Percentiles rank a stretch among this genome's conserved stretches.
phyloP scores from a whole-genome alignment of 371 early-diverging fungal species.

The Syncephalastrum racemosum region DNA sequence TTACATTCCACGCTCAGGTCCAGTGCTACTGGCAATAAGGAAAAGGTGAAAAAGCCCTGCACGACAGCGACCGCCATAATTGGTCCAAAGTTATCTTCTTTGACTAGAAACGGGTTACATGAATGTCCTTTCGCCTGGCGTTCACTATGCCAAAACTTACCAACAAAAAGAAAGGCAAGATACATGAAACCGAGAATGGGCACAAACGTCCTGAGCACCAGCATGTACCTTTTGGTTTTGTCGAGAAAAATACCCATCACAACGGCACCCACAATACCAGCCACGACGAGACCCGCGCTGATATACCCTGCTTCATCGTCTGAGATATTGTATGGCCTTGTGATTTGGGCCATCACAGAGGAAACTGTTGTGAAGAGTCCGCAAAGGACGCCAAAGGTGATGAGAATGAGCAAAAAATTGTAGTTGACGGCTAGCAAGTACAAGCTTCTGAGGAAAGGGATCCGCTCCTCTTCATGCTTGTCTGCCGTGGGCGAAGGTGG shows the following conservation, averaged over 20 bases:
- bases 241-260: conserved; percentile 42
- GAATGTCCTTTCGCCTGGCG: neutral
- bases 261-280: conserved; percentile 55
- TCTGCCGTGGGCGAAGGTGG: conserved; percentile 53
- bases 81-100: conserved; percentile 26
- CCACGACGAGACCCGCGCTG: conserved; percentile 56
- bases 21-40: conserved; percentile 41
- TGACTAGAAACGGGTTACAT: conserved; percentile 22
- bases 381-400: conserved; percentile 56
- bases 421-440: conserved; percentile 49
- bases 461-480: conserved; percentile 23
- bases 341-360: conserved; percentile 59
- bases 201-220: conserved; percentile 40
- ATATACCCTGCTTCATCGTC: conserved; percentile 60
- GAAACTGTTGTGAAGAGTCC: conserved; percentile 66
- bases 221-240: conserved; percentile 47
- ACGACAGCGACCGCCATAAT: conserved; percentile 30
- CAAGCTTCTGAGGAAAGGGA: conserved; percentile 46
- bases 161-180: conserved; percentile 51
- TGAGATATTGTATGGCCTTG: conserved; percentile 59
- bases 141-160: conserved; percentile 21
- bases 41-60: conserved; percentile 42
- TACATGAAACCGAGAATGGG: conserved; percentile 51
- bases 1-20: conserved; percentile 50
- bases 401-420: conserved; percentile 56